Percentiles rank a stretch among this genome's conserved stretches.
Evolutionary conservation across 257 asterid genomes (phyloP).

Genomic region (Solanum megistacrolobum): DNA sequence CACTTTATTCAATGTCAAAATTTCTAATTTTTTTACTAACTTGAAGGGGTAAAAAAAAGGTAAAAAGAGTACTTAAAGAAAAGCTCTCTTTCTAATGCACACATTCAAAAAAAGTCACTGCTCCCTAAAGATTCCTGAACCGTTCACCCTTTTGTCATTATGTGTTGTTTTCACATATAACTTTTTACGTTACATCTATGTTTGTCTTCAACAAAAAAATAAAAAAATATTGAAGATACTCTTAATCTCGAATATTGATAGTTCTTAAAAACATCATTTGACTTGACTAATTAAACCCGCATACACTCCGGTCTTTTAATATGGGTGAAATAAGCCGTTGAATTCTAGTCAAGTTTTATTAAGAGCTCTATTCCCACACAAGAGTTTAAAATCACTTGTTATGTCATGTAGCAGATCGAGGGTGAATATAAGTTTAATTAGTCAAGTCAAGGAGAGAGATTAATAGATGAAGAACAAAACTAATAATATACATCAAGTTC

Average conservation of each 20-base stretch:
- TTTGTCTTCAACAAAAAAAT: not conserved
- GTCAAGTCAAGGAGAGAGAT: not conserved
- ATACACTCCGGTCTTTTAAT: fast-evolving
- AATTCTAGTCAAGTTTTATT: not conserved
- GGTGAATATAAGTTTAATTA: too few relatives aligned
- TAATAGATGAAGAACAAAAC: not conserved
- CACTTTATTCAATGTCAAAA: not conserved
- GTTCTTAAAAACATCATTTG: too few relatives aligned
- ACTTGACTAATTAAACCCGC: too few relatives aligned
- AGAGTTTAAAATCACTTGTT: too few relatives aligned
- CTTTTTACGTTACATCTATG: not conserved
- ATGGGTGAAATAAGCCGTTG: too few relatives aligned
- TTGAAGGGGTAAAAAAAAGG: not conserved
- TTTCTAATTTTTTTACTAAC: not conserved
- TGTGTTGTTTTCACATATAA: not conserved
- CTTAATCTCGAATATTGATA: not conserved
- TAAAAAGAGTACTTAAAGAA: not conserved
- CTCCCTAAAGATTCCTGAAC: slow-evolving; percentile 1
- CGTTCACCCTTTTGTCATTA: not conserved
- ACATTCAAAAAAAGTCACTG: not conserved
- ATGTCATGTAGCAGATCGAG: too few relatives aligned
- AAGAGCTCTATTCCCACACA: too few relatives aligned
- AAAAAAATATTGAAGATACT: too few relatives aligned
- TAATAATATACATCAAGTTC: not conserved
- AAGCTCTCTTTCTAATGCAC: not conserved